Conservation (phyloP, 441 rosid species). For the Lepidium campestre region DNA sequence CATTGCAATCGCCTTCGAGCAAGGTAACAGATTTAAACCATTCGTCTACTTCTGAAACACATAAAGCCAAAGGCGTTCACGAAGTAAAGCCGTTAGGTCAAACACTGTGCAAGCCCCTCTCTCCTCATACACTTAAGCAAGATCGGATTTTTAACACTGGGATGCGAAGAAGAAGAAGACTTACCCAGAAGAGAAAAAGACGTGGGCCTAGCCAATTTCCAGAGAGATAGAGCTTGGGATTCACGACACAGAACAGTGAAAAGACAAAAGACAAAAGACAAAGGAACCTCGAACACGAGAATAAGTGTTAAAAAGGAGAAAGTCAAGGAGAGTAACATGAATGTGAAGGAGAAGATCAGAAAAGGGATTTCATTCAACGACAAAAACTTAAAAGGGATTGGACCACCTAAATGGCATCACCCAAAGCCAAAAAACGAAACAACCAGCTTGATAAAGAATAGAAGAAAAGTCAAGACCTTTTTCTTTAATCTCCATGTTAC, state of each 20-base stretch:
- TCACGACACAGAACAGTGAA: slow-evolving; percentile 33
- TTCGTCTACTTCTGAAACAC: not conserved
- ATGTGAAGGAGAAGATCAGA: not conserved
- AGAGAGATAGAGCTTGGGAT: slow-evolving; percentile 22
- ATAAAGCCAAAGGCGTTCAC: slow-evolving; percentile 3
- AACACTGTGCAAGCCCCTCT: slow-evolving; percentile 2
- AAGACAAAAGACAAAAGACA: slow-evolving; percentile 26
- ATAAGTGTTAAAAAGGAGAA: slow-evolving; percentile 12
- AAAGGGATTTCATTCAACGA: slow-evolving; percentile 7
- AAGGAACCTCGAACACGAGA: slow-evolving; percentile 19
- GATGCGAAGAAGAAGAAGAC: slow-evolving; percentile 22
- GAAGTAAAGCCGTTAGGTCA: slow-evolving; percentile 18
- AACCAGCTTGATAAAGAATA: slow-evolving; percentile 11
- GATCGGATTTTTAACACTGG: slow-evolving; percentile 11
- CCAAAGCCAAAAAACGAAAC: slow-evolving; percentile 8
- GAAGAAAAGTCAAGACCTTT: slow-evolving; percentile 20
- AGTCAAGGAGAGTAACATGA: slow-evolving; percentile 29
- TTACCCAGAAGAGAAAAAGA: slow-evolving; percentile 25
- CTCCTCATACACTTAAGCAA: not conserved
- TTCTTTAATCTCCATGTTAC: slow-evolving; percentile 1
- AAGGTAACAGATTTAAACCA: slow-evolving; percentile 15
- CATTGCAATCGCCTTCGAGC: slow-evolving; percentile 9
- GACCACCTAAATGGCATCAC: slow-evolving; percentile 14
- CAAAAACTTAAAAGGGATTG: not conserved
- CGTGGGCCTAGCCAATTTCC: slow-evolving; percentile 5